A percentile compares a stretch with the other conserved stretches of the same genome.
Evolutionary conservation across 2,329 filamentous ascomycete genomes (phyloP).

Genomic region (Iodosphaeria phyllophila): DNA sequence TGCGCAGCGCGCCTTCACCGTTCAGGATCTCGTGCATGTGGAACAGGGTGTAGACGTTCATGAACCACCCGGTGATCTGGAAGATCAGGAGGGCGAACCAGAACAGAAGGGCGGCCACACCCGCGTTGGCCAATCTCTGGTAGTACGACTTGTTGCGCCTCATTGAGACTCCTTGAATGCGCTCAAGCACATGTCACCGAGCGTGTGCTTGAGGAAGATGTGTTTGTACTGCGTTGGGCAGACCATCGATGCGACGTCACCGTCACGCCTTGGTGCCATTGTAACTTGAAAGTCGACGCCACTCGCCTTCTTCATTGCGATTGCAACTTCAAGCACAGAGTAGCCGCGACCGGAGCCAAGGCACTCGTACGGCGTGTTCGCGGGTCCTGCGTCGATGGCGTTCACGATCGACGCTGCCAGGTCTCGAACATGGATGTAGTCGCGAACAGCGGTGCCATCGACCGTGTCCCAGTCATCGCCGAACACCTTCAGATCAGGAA

Average conservation of each 20-base stretch:
- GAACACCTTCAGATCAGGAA: constrained; percentile 36
- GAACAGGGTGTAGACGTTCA: too few species aligned
- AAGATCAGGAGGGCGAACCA: too few species aligned
- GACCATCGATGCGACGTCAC: constrained; percentile 18
- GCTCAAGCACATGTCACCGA: too few species aligned
- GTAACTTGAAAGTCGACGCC: constrained; percentile 17
- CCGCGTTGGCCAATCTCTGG: too few species aligned
- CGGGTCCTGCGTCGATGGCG: constrained; percentile 26
- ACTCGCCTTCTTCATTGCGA: constrained; percentile 18
- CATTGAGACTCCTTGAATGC: too few species aligned
- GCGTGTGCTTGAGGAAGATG: too few species aligned
- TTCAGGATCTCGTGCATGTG: too few species aligned
- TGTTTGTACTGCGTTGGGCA: too few species aligned
- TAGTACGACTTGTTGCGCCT: too few species aligned
- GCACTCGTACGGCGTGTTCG: constrained; percentile 9
- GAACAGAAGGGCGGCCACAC: too few species aligned
- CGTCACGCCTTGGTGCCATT: constrained; percentile 18
- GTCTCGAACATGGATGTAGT: constrained; percentile 51
- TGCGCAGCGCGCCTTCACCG: too few species aligned
- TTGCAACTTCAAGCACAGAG: constrained; percentile 23
- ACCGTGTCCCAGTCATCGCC: constrained; percentile 45
- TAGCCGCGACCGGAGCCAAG: constrained; percentile 25
- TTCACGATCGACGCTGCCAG: constrained; percentile 45
- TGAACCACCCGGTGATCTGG: too few species aligned
- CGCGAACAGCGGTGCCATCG: constrained; percentile 46